Evolutionary conservation across 495 filamentous ascomycete species (phyloP), one percentile per base, ranked within the genome.

Genomic region (Hypomontagnella monticulosa): DNA sequence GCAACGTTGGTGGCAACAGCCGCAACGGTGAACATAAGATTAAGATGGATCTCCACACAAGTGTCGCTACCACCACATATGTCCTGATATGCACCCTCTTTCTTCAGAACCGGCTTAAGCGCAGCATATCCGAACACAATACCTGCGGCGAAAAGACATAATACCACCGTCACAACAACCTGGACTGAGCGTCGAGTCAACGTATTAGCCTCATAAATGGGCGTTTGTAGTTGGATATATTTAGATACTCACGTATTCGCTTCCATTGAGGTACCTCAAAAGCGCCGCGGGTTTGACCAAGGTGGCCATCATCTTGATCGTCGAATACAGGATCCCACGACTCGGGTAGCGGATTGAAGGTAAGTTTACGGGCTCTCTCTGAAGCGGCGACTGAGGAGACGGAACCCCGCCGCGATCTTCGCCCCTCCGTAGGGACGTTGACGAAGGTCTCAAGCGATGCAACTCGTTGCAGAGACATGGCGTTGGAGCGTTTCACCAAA

Each of bases 21-120:
- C n/a, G 92, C 93, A 34, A 91, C 83, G 30, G 93, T 97, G 80
- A 97, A 96, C 93, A 97, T 96, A 58, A 96, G 76, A 73, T 97
- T 97, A 46, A 96, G 81, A 46, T 89, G 85, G 46, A 96, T 87
- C 73, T 97, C 93, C 15, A 93, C 85, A 54, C 83, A 82, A 0
- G 87, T 87, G 50, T 84, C 79, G 4, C 83, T 75, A 36, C 88
- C 80, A 10, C 68, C 36, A 67, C 92, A 96, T 1, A 78, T 71
- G 34, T 91, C 78, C 41, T 78, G 76, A 70, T 94, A 96, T 16
- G 93, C 90, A 0, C 87, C 88, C 75, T 94, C 90, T 51, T 79
- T 72, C 52, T 93, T 89, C 53, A 96, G 77, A 3, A 94, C 87
- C 1, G 92, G 91, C 70, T 96, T 96, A 55, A 96, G 75, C 34